Base-by-base conservation (phyloP, 768 basidiomycete species). In the Rhizopogon roseolus region DNA sequence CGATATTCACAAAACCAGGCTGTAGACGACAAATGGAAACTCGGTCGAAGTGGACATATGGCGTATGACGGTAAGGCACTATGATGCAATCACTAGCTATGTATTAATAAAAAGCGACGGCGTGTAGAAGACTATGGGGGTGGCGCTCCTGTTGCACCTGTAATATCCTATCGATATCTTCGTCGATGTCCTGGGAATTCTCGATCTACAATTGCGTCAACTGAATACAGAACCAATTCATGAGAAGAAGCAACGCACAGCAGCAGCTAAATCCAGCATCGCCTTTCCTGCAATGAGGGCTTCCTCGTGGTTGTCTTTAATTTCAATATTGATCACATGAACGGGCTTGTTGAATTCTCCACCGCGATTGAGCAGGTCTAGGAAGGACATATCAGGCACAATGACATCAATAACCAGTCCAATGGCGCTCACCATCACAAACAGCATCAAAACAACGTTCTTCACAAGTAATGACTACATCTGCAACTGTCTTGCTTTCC, bases 221-320 rank as follows among this genome's bases (percentile, higher is more conserved):
- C 22, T 48, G 14, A 22, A 22, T 19, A 48, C 34, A 48, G 34
- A 14, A 36, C 4, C 14, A 13, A 32, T 32, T 11, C 17, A 17
- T 34, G 55, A 34, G 27, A 46, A 40, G 52, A 42, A 53, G 8
- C 29, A 16, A 78, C 92, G 73, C 64, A 97, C 96, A 52, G 94
- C 88, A 45, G 83, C 76, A 7, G 93, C 93, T 19, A 99, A 75
- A 63, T 96, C 95, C 28, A 98, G 75, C 66, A 98, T 94, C 2
- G 96, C 94, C 68, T 86, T 91, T 16, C 97, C 96, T 25, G 97
- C 97, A 59, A 98, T 93, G 44, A 89, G 76, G 0, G 97, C 97
- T 71, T 99, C 97, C 77, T 98, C 97, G 62, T 98, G 95, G 65
- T 97, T 98, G 71, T 99, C 97, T 74, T 91, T 97, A 71, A 98